Conservation (phyloP, 2,329 filamentous ascomycete species). For the Chaetomium sp. region DNA sequence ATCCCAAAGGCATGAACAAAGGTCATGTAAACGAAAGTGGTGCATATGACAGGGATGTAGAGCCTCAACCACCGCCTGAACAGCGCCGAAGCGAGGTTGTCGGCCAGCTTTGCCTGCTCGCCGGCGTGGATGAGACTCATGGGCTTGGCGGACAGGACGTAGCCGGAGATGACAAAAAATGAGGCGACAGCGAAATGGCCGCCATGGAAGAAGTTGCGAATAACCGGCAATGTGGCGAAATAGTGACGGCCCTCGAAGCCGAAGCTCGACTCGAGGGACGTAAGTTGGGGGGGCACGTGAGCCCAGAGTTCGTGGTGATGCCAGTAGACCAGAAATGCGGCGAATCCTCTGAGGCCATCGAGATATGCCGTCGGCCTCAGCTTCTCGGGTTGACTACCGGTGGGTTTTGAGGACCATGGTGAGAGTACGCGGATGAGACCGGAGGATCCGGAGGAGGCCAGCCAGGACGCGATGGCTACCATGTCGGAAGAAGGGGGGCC, state of each 20-base stretch:
- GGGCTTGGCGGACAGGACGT: conserved; percentile 56
- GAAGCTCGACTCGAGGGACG: conserved; percentile 56
- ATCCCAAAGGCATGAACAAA: conserved; percentile 55
- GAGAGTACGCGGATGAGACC: conserved; percentile 20
- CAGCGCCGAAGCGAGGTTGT: conserved; percentile 48
- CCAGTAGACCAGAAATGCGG: conserved; percentile 66
- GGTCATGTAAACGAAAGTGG: conserved; percentile 55
- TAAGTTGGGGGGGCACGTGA: conserved; percentile 46
- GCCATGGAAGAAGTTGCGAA: conserved; percentile 63
- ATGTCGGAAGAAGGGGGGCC: neutral
- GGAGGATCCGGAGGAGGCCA: conserved; percentile 16
- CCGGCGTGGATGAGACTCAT: conserved; percentile 49
- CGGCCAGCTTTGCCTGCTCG: conserved; percentile 46
- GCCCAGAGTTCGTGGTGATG: conserved; percentile 63
- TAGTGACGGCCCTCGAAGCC: conserved; percentile 53
- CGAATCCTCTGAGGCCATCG: conserved; percentile 68
- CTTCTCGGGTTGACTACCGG: conserved; percentile 25
- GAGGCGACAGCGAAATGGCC: conserved; percentile 61
- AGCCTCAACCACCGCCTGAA: conserved; percentile 52
- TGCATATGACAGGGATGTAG: conserved; percentile 52
- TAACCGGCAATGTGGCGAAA: conserved; percentile 55
- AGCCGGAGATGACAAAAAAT: conserved; percentile 62
- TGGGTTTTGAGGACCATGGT: conserved; percentile 26
- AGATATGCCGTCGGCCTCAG: conserved; percentile 60
- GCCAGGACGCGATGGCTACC: conserved; percentile 13